Base-by-base conservation (phyloP, 1,139 yeast species). In the Protomyces pachydermus region DNA sequence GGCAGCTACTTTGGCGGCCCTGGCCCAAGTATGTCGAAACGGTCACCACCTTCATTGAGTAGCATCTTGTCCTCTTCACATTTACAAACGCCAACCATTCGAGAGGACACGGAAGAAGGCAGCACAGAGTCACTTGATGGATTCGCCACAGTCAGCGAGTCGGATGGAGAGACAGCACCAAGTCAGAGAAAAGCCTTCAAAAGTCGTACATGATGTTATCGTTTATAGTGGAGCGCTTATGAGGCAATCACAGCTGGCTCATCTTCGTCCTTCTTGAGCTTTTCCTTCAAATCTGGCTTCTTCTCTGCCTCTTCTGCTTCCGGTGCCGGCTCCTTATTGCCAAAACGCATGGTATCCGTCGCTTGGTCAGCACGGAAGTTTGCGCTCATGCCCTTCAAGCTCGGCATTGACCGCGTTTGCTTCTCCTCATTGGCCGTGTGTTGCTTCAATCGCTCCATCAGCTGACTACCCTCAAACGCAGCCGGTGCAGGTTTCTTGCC, bases 401-500 rank as follows among this genome's bases (percentile, higher is more conserved):
- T 81, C 14, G 98, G 98, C 97, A 93, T 93, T 73, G 96, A 82
- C 75, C 91, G 77, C 52, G 90, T 82, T 72, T 83, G 91, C 63
- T 81, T 81, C 51, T 86, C 87, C 70, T 83, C 82, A 74, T 90
- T 91, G 73, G 83, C 82, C 61, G 95, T 86, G 70, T 86, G 83
- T 60, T 85, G 84, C 73, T 91, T 93, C 69, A 93, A 78, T 77
- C 81, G 74, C 65, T 75, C 74, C 79, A 93, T 80, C 55, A 93
- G 78, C 71, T 81, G 77, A 18, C 89, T 83, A 66, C 85, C 73
- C 73, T 84, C 80, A 96, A 97, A 91, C 71, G 82, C 81, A 56
- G 88, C 91, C 5, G 98, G 97, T 18, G 70, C 67, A 83, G 85
- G 71, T 80, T 88, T 76, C 89, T 89, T 70, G 18, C 57, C 55